Evolutionary conservation across 1,139 yeast genomes (phyloP), one percentile per base, ranked within the genome.

Genomic region (Eremothecium sinecaudum): DNA sequence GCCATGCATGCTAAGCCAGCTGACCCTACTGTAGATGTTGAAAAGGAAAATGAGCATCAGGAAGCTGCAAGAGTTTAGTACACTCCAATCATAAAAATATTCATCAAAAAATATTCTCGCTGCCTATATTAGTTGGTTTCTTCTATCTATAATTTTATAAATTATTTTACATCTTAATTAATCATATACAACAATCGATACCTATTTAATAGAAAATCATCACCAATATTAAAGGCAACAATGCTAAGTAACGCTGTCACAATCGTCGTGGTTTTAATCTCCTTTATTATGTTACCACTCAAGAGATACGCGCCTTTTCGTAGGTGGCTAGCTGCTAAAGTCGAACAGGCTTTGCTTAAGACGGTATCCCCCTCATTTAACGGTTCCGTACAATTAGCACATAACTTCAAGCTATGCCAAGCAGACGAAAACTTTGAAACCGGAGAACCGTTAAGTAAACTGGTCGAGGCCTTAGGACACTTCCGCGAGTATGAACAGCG

Each of bases 1-100:
- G 79, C 80, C 4, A 24, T 24, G 28, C 16, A 12, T 15, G 16
- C 28, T 7, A 7, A 19, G 10, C n/a, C n/a, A n/a, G n/a, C n/a
- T n/a, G n/a, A n/a, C n/a, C n/a, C n/a, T n/a, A n/a, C n/a, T n/a
- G n/a, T n/a, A n/a, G n/a, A n/a, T n/a, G n/a, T n/a, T n/a, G n/a
- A n/a, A n/a, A n/a, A n/a, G n/a, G n/a, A n/a, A n/a, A n/a, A n/a
- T n/a, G n/a, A n/a, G n/a, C n/a, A n/a, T n/a, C n/a, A n/a, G n/a
- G n/a, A n/a, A n/a, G n/a, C n/a, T n/a, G n/a, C n/a, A n/a, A n/a
- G n/a, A n/a, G n/a, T n/a, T n/a, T n/a, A n/a, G n/a, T n/a, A n/a
- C n/a, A n/a, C n/a, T n/a, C n/a, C n/a, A n/a, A n/a, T n/a, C n/a
- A n/a, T n/a, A n/a, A n/a, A n/a, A n/a, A n/a, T n/a, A n/a, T n/a